These are phyloP conservation scores for Gastrolobium bilobum DNA, from an alignment of 306 rosid genomes.

Conservation along the genomic window DNA sequence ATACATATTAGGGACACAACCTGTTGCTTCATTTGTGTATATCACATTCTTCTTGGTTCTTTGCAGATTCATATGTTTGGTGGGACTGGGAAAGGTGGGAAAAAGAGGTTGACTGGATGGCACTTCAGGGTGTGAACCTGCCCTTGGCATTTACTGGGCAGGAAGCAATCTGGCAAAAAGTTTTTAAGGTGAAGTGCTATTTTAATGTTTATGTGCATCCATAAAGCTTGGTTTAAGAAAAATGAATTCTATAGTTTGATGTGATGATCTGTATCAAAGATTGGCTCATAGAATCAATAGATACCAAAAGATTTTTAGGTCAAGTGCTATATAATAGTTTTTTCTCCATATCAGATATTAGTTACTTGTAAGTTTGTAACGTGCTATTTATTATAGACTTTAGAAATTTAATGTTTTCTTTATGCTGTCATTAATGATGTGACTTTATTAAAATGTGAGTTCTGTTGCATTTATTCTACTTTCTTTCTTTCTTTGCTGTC, in stretches of 20 bases:
- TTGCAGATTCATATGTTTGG: slow-evolving; percentile 95
- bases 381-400: slow-evolving; percentile 18
- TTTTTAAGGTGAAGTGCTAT: slow-evolving; percentile 70
- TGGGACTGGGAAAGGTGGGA: slow-evolving; percentile 99
- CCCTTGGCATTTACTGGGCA: slow-evolving; percentile 97
- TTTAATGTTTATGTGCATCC: slow-evolving; percentile 11
- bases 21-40: slow-evolving; percentile 25
- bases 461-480: not conserved
- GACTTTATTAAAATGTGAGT: slow-evolving; percentile 18
- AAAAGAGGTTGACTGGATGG: slow-evolving; percentile 99
- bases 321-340: not conserved
- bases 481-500: slow-evolving; percentile 16
- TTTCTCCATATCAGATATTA: not conserved
- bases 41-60: slow-evolving; percentile 38
- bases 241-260: slow-evolving; percentile 26
- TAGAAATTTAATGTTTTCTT: slow-evolving; percentile 23
- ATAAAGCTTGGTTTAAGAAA: slow-evolving; percentile 16
- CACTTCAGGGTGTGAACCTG: slow-evolving; percentile 94
- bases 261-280: slow-evolving; percentile 8
- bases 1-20: slow-evolving; percentile 1
- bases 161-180: slow-evolving; percentile 94
- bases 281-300: slow-evolving; percentile 25
- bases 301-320: not conserved
- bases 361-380: slow-evolving; percentile 10
- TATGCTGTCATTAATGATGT: not conserved